Evolutionary conservation across 495 filamentous ascomycete genomes (phyloP), one percentile per base, ranked within the genome.

Genomic region (Jackrogersella minutella): DNA sequence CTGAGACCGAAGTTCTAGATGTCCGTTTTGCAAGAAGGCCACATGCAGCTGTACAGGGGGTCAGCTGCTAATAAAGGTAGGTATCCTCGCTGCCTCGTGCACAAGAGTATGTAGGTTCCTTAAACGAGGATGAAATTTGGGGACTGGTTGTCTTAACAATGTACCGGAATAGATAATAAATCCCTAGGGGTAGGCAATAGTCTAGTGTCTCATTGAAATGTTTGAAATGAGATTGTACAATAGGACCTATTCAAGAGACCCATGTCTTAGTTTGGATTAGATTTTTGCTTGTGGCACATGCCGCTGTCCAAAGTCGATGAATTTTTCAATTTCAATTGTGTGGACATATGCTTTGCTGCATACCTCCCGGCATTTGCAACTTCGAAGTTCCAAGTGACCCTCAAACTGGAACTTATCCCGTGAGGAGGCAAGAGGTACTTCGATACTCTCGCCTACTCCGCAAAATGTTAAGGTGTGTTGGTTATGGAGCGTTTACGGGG

Each of bases 21-120:
- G 54, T 22, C 41, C 40, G 7, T 14, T 46, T 40, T 53, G 31
- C 10, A 41, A 14, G 26, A 26, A 64, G 65, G 49, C 65, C 54
- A 69, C 56, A 69, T 61, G 66, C 61, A 64, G 56, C 30, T 10
- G 24, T 22, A 26, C 55, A 62, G 56, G 60, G 59, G 60, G 37
- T 60, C 55, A 64, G 66, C 49, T 69, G 66, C 55, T 64, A 69
- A 64, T 57, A 59, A 52, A 36, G 54, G 54, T 63, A 63, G 53
- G 60, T 68, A 63, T 58, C 58, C 52, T 53, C 43, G 41, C 54
- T 46, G 3, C 9, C 28, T 17, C n/a, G 47, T 44, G 8, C 28
- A 22, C 19, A 34, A 10, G 16, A 6, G 41, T 34, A 21, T 16
- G 33, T 13, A 30, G 19, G 14, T 21, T 17, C 11, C 16, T 26